Conservation (phyloP, 495 filamentous ascomycete species). For the Aspergillus steynii region DNA sequence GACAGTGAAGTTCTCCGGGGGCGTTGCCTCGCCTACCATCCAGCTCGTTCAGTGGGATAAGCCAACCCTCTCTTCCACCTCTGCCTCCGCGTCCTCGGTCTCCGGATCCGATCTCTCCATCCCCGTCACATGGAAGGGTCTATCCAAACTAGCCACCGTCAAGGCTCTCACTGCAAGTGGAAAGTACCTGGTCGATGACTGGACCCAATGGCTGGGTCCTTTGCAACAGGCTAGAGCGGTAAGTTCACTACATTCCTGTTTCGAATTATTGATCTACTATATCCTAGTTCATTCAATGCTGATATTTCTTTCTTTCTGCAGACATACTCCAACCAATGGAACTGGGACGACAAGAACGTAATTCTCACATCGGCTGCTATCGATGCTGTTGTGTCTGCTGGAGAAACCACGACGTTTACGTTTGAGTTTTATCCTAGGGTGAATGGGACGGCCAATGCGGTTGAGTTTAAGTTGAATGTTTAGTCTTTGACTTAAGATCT, state of each 20-base stretch:
- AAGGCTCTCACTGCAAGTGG: constrained; percentile 53
- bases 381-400: constrained; percentile 46
- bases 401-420: constrained; percentile 46
- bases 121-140: constrained; percentile 53
- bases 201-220: constrained; percentile 56
- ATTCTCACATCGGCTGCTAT: constrained; percentile 45
- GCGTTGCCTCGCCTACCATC: constrained; percentile 41
- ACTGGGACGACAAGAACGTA: constrained; percentile 46
- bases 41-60: constrained; percentile 53
- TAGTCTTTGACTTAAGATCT: constrained; percentile 10
- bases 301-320: constrained; percentile 7
- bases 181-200: constrained; percentile 54
- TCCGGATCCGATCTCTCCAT: constrained; percentile 47
- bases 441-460: constrained; percentile 34
- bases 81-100: constrained; percentile 38
- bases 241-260: constrained; percentile 18
- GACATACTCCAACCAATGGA: constrained; percentile 53
- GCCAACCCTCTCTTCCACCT: constrained; percentile 41
- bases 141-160: constrained; percentile 49
- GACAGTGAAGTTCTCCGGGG: constrained; percentile 52
- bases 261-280: too few species aligned
- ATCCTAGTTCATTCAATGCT: too few species aligned
- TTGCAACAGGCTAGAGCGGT: constrained; percentile 52
- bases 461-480: constrained; percentile 50
- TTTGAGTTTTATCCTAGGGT: constrained; percentile 55